phyloP scores from a whole-genome alignment of 2,329 filamentous ascomycete species.

The Trichoderma koningii region DNA sequence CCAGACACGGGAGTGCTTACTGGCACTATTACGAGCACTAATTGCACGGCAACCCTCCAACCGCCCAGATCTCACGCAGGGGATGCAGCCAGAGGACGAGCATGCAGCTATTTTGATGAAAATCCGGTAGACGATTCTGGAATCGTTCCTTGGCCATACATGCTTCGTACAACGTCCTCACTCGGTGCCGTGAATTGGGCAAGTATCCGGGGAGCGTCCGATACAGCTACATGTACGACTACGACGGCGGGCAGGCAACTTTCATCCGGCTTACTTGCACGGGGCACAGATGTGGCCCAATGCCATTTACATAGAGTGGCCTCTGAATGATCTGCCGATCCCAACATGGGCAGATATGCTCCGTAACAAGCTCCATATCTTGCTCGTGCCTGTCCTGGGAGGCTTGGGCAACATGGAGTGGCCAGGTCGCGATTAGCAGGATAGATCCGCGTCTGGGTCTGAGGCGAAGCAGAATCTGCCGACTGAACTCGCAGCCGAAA shows the following conservation, averaged over 20 bases:
- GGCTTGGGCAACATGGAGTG: neutral
- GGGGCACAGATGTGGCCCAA: neutral
- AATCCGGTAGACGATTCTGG: neutral
- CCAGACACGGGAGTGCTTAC: neutral
- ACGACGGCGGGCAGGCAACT: neutral
- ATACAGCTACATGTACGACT: constrained; percentile 6
- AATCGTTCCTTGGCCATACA: neutral
- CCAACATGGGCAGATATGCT: constrained; percentile 11
- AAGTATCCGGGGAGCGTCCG: neutral
- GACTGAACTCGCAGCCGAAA: neutral
- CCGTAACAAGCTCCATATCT: constrained; percentile 13
- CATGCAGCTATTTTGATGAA: neutral
- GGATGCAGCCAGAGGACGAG: constrained; percentile 2
- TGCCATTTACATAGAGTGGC: neutral
- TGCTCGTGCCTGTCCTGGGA: neutral
- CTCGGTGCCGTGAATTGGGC: neutral
- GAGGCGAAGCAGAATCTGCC: neutral
- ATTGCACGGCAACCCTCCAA: neutral
- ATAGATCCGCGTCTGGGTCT: constrained; percentile 8
- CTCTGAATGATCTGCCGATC: constrained; percentile 20
- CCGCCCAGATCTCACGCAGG: neutral
- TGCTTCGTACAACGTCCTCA: neutral
- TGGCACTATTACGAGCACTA: neutral
- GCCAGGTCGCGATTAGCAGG: constrained; percentile 3
- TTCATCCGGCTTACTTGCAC: constrained; percentile 20